Percentiles rank a stretch among this genome's conserved stretches.
phyloP scores from a whole-genome alignment of 352 stramenopile genomes.

The Thraustotheca clavata region DNA sequence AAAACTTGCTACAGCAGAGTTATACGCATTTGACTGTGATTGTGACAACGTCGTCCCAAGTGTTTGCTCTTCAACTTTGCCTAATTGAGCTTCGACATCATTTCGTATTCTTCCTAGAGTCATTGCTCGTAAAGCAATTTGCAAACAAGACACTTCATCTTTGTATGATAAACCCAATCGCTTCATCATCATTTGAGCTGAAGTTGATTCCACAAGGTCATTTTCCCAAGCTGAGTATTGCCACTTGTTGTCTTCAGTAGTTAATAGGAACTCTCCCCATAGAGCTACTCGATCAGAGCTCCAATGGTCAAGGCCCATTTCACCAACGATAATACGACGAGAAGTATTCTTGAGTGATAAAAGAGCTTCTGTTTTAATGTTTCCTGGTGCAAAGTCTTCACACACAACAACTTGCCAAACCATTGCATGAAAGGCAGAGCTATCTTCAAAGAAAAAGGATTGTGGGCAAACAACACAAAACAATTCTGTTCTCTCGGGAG shows the following conservation, averaged over 20 bases:
- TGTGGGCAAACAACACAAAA: conserved; percentile 61
- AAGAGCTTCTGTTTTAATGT: not conserved
- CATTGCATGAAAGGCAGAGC: conserved; percentile 37
- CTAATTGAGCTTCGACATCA: conserved; percentile 65
- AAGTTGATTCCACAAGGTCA: conserved; percentile 3
- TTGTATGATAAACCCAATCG: conserved; percentile 12
- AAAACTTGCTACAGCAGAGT: conserved; percentile 47
- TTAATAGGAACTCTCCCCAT: conserved; percentile 13
- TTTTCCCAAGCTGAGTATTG: not conserved
- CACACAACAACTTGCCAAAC: conserved; percentile 67
- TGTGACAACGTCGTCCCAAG: conserved; percentile 41
- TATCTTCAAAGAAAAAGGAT: conserved; percentile 43
- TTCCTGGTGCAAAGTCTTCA: conserved; percentile 44
- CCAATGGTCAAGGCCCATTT: conserved; percentile 17
- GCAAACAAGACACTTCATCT: conserved; percentile 16
- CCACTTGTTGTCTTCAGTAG: not conserved
- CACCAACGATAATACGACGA: conserved; percentile 8
- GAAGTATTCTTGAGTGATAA: not conserved
- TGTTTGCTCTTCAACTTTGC: conserved; percentile 77
- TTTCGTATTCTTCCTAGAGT: conserved; percentile 56
- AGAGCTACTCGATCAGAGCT: not conserved
- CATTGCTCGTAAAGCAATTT: conserved; percentile 24
- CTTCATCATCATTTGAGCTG: conserved; percentile 19
- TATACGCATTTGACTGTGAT: conserved; percentile 54
- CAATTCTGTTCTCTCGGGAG: conserved; percentile 21